Evolutionary conservation across 2,329 filamentous ascomycete species (phyloP).

Genomic region (Fusarium haematococcum): DNA sequence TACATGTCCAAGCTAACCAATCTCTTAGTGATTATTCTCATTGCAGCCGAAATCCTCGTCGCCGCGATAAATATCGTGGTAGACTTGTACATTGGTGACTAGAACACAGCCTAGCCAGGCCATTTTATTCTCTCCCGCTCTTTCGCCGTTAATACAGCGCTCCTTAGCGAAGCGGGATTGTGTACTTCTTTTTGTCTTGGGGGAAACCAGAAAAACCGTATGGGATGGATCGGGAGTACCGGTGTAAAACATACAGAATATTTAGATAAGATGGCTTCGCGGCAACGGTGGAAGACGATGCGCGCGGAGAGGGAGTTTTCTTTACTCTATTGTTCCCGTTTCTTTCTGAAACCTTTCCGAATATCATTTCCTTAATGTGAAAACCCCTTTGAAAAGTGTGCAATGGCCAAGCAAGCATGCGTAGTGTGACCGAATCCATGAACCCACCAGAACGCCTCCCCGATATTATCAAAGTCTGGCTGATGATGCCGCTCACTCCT

Average conservation of each 20-base stretch:
- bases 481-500: conserved; percentile 42
- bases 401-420: conserved; percentile 16
- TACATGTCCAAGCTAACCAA: conserved; percentile 18
- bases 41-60: conserved; percentile 94
- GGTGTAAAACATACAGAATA: conserved; percentile 32
- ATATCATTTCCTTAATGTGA: conserved; percentile 18
- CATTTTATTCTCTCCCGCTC: not conserved
- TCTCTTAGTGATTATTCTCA: conserved; percentile 85
- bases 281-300: conserved; percentile 24
- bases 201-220: not conserved
- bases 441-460: conserved; percentile 43
- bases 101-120: conserved; percentile 27
- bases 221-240: conserved; percentile 18
- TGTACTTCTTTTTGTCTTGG: conserved; percentile 22
- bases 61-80: conserved; percentile 95
- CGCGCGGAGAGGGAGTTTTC: conserved; percentile 13
- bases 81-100: conserved; percentile 76
- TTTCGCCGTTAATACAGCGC: conserved; percentile 10
- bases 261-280: conserved; percentile 43
- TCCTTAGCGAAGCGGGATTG: not conserved
- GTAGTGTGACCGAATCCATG: conserved; percentile 29
- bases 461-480: conserved; percentile 14
- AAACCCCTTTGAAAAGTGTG: conserved; percentile 23
- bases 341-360: conserved; percentile 20
- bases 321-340: conserved; percentile 11